Percentiles rank a stretch among this genome's conserved stretches.
These are phyloP conservation scores for Podospora tetraspora DNA, from an alignment of 495 filamentous ascomycete species.

Conservation along the genomic window DNA sequence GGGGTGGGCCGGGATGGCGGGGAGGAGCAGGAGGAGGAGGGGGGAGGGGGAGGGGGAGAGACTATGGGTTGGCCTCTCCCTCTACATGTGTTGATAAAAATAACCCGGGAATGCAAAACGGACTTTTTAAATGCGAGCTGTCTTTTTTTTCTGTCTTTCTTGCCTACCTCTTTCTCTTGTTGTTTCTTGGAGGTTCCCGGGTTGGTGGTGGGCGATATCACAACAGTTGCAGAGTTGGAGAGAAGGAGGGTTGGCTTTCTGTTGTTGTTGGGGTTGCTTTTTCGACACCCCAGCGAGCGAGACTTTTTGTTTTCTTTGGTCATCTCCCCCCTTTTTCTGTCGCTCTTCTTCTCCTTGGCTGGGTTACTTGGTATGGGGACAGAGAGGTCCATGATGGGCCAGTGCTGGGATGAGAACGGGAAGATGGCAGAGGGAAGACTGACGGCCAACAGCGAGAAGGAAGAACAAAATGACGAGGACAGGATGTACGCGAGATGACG, in stretches of 20 bases:
- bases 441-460: background rate
- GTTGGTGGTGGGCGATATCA: no score
- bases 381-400: background rate
- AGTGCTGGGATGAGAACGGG: background rate
- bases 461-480: background rate
- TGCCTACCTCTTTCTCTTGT: background rate
- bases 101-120: conserved; percentile 22
- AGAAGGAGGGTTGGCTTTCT: background rate
- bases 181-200: background rate
- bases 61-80: conserved; percentile 5
- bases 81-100: conserved; percentile 21
- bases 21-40: background rate
- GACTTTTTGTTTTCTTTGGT: background rate
- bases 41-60: background rate
- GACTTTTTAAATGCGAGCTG: conserved; percentile 2
- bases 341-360: background rate
- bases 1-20: background rate
- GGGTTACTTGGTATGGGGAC: background rate
- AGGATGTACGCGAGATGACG: background rate
- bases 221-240: no score
- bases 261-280: background rate
- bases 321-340: background rate
- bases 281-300: background rate
- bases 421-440: background rate
- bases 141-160: conserved; percentile 10